Conservation (phyloP, 768 basidiomycete species). For the Hericium alpestre region DNA sequence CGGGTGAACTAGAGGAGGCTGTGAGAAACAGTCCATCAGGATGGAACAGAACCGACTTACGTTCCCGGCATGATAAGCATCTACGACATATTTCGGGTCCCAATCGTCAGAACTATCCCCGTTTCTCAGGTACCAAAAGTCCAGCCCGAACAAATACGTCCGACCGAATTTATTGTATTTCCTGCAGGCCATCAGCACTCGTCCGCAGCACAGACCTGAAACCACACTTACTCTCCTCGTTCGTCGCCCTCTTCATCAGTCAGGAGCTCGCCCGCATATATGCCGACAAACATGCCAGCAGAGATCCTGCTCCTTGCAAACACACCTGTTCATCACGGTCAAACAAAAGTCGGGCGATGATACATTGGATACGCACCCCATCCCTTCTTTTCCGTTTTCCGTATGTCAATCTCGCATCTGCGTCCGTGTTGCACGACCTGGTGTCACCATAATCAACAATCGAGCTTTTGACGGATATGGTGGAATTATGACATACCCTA, state of each 20-base stretch:
- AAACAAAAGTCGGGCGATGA: not conserved
- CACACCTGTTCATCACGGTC: conserved; percentile 39
- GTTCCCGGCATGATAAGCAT: conserved; percentile 84
- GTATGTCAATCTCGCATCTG: conserved; percentile 48
- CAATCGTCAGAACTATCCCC: conserved; percentile 18
- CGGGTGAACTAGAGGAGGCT: conserved; percentile 63
- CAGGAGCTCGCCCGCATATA: conserved; percentile 79
- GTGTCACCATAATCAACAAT: not conserved
- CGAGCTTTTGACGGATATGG: not conserved
- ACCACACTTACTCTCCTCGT: conserved; percentile 51
- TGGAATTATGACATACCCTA: conserved; percentile 34
- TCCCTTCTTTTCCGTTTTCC: conserved; percentile 67
- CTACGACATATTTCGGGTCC: conserved; percentile 48
- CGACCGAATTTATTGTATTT: conserved; percentile 64
- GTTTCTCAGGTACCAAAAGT: conserved; percentile 54
- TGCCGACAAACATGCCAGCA: conserved; percentile 62
- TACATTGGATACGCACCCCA: conserved; percentile 51
- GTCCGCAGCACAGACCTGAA: not conserved
- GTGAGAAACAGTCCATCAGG: not conserved
- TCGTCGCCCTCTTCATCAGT: conserved; percentile 55
- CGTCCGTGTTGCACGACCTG: conserved; percentile 82
- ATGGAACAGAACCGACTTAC: conserved; percentile 31
- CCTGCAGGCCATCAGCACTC: conserved; percentile 25
- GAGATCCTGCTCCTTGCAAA: conserved; percentile 62
- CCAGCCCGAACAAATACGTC: conserved; percentile 77